Conservation (phyloP, 1,284 basidiomycete genomes). For the Leccinum idahoense region DNA sequence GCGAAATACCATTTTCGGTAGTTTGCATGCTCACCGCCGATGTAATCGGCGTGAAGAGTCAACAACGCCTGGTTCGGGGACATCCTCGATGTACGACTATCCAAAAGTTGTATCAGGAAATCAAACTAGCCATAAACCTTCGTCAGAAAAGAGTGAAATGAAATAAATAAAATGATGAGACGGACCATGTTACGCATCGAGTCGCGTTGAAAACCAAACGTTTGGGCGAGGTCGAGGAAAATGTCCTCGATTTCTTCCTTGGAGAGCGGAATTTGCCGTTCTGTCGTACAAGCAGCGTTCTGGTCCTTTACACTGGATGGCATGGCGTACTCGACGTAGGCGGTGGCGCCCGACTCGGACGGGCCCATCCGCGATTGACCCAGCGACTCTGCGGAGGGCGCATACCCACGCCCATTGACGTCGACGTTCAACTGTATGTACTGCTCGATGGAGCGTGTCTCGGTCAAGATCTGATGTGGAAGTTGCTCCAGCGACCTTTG, state of each 20-base stretch:
- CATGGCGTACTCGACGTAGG: conserved; percentile 51
- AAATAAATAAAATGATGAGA: background rate
- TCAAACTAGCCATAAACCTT: conserved; percentile 63
- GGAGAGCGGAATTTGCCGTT: conserved; percentile 90
- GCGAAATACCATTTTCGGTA: conserved; percentile 99
- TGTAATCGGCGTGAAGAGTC: conserved; percentile 97
- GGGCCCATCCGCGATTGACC: conserved; percentile 47
- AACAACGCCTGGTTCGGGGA: conserved; percentile 91
- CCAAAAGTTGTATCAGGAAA: conserved; percentile 96
- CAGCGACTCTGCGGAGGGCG: conserved; percentile 69
- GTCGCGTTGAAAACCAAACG: conserved; percentile 97
- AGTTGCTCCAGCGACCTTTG: conserved; percentile 42
- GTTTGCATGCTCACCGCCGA: conserved; percentile 95
- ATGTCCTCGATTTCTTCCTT: conserved; percentile 99
- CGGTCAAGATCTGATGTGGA: conserved; percentile 43
- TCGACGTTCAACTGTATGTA: conserved; percentile 48
- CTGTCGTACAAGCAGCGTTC: conserved; percentile 91
- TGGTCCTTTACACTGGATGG: conserved; percentile 60
- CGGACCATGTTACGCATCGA: conserved; percentile 86
- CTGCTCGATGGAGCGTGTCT: conserved; percentile 42
- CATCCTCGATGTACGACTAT: conserved; percentile 97
- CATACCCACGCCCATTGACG: conserved; percentile 61
- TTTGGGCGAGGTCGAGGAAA: conserved; percentile 95
- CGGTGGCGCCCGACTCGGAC: conserved; percentile 55
- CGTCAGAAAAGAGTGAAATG: conserved; percentile 7